Percentiles rank a stretch among this genome's conserved stretches.
Conservation (phyloP, 2,329 filamentous ascomycete species). For the Fusarium concolor region DNA sequence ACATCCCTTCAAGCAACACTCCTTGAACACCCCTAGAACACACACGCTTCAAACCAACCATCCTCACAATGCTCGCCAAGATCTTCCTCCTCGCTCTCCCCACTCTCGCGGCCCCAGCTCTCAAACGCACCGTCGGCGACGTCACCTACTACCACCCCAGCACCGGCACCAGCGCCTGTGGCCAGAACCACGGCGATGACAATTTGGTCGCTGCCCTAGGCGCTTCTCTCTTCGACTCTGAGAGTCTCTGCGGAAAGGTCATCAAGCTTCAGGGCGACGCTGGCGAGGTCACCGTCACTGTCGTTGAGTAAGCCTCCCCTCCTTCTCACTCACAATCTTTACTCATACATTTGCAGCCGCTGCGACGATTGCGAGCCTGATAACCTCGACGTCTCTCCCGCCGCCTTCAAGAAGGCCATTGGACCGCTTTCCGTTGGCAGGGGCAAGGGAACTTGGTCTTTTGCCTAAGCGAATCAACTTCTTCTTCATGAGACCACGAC, state of each 20-base stretch:
- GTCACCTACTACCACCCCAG: conserved; percentile 69
- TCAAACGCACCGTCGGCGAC: conserved; percentile 21
- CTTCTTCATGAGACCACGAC: conserved; percentile 1
- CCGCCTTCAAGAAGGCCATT: conserved; percentile 60
- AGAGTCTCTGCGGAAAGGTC: conserved; percentile 68
- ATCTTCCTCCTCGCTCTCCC: conserved; percentile 39
- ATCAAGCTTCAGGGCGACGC: conserved; percentile 69
- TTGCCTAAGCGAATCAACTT: conserved; percentile 12
- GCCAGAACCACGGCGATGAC: conserved; percentile 61
- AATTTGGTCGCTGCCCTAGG: conserved; percentile 76
- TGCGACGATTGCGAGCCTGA: conserved; percentile 63
- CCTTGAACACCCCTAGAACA: too few species aligned
- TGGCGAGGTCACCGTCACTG: conserved; percentile 66
- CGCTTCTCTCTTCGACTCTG: conserved; percentile 73
- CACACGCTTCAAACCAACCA: neutral
- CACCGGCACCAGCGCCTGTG: conserved; percentile 80
- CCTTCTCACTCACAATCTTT: neutral
- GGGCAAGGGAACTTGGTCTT: conserved; percentile 22
- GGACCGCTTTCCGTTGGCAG: conserved; percentile 42
- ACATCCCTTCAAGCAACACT: too few species aligned
- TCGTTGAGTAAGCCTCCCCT: conserved; percentile 65
- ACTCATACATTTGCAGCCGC: conserved; percentile 49
- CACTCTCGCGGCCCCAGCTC: conserved; percentile 29
- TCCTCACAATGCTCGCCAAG: conserved; percentile 40
- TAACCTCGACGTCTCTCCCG: conserved; percentile 62